Percentiles rank a stretch among this genome's conserved stretches.
Evolutionary conservation across 305 asterid genomes (phyloP).

Genomic region (Solanum hybrid): DNA sequence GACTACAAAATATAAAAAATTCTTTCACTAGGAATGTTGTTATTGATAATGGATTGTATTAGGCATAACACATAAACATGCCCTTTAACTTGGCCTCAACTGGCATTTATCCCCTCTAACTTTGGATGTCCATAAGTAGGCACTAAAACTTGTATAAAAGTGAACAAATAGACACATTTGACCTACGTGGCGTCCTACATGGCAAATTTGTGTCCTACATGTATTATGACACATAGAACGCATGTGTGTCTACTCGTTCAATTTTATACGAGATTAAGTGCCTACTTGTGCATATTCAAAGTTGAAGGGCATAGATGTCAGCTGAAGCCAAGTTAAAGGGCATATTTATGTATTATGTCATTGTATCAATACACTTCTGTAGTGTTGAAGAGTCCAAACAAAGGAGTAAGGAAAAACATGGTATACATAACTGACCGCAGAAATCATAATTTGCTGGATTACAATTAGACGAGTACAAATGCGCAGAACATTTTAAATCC

Average conservation of each 20-base stretch:
- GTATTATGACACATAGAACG: neutral
- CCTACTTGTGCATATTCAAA: neutral
- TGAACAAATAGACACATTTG: neutral
- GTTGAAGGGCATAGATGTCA: neutral
- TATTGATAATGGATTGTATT: neutral
- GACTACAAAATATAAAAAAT: neutral
- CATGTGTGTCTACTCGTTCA: neutral
- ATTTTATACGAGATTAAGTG: neutral
- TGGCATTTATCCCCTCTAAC: neutral
- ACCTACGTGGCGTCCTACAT: neutral
- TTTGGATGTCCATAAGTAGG: neutral
- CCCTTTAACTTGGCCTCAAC: neutral
- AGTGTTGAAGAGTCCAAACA: neutral
- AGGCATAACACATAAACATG: neutral
- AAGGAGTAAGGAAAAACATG: neutral
- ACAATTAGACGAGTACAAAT: neutral
- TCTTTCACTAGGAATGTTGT: neutral
- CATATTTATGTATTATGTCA: neutral
- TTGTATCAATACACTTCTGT: neutral
- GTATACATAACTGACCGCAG: neutral
- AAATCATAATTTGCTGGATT: neutral
- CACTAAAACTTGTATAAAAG: neutral
- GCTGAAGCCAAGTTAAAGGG: neutral
- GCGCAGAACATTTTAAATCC: neutral
- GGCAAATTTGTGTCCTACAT: neutral